Base-by-base conservation (phyloP, 2,329 filamentous ascomycete species). In the Xylaria arbuscula region DNA sequence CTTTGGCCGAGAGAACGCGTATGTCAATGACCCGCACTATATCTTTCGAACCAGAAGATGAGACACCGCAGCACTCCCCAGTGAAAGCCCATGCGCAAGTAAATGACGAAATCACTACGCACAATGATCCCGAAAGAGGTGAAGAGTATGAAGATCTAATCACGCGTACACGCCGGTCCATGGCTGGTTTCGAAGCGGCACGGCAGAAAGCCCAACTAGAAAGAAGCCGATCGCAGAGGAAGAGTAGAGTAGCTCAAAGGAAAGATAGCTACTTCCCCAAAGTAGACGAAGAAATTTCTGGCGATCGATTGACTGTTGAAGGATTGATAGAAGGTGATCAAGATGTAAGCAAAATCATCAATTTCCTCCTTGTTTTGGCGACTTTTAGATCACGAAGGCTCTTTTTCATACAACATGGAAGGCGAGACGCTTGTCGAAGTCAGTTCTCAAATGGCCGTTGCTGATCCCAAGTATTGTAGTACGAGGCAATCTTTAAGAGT, bases 401-500 rank as follows among this genome's bases (percentile, higher is more conserved):
- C 13, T 24, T 19, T 28, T 42, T 13, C 34, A 22, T 24, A 19
- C 5, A 28, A 28, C 28, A 17, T 4, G 1, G 45, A 24, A 5
- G 2, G 6, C 22, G 45, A 17, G 24, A 36, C 15, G 17, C 28
- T 42, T 9, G 7, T 42, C 15, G 22, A 10, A 28, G 8, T n/a
- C 28, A 19, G 9, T 45, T 8, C 15, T 32, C 22, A 45, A 28
- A 45, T 32, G 24, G 55, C 24, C 42, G 32, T 45, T n/a, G n/a
- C 55, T 57, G 13, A 57, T n/a, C 15, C 38, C 15, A 47, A 47
- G 9, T 19, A 1, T 47, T 57, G 15, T 57, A 77, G 59, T 76
- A 77, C 56, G 93, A 97, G 67, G 91, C 90, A 32, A 90, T 97
- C 0, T 98, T 98, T 78, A 93, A 90, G 80, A 94, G 92, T 71